These are phyloP conservation scores for Boletus rufocinnamomeus DNA, from an alignment of 768 basidiomycete genomes.

Conservation along the genomic window DNA sequence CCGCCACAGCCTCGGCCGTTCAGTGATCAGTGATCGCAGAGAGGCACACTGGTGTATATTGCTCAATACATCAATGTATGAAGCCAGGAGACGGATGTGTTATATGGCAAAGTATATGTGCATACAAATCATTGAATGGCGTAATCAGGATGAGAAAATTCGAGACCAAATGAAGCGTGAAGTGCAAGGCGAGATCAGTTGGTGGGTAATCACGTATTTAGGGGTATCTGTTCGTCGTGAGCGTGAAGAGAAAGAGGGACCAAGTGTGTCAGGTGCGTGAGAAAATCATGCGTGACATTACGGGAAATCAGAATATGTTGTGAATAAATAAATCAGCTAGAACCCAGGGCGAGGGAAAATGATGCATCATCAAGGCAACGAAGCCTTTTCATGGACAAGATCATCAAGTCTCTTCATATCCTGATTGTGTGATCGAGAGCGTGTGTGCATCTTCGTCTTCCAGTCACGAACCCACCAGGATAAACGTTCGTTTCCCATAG, in stretches of 20 bases:
- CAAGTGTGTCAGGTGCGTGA: constrained; percentile 20
- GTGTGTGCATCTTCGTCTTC: constrained; percentile 59
- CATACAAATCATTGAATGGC: constrained; percentile 34
- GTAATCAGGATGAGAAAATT: constrained; percentile 18
- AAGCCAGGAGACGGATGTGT: constrained; percentile 4
- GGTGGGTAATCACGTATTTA: constrained; percentile 34
- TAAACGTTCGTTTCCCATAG: constrained; percentile 38
- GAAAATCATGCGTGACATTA: constrained; percentile 27
- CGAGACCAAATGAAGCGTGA: constrained; percentile 15
- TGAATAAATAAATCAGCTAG: constrained; percentile 24
- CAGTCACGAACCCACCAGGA: constrained; percentile 67
- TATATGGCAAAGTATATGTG: constrained; percentile 26
- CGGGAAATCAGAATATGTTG: constrained; percentile 17
- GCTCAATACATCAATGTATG: constrained; percentile 12
- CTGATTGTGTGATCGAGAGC: constrained; percentile 52
- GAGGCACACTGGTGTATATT: constrained; percentile 15
- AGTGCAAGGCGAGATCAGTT: constrained; percentile 19
- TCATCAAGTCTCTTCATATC: constrained; percentile 49
- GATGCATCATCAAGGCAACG: constrained; percentile 27
- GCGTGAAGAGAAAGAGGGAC: constrained; percentile 18
- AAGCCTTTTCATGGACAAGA: constrained; percentile 56
- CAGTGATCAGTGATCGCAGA: constrained; percentile 11
- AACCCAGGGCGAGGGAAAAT: constrained; percentile 17
- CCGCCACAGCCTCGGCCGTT: constrained; percentile 14
- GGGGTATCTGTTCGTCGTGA: constrained; percentile 36